Conservation (phyloP, 305 asterid genomes). For the Ruellia speciosa region DNA sequence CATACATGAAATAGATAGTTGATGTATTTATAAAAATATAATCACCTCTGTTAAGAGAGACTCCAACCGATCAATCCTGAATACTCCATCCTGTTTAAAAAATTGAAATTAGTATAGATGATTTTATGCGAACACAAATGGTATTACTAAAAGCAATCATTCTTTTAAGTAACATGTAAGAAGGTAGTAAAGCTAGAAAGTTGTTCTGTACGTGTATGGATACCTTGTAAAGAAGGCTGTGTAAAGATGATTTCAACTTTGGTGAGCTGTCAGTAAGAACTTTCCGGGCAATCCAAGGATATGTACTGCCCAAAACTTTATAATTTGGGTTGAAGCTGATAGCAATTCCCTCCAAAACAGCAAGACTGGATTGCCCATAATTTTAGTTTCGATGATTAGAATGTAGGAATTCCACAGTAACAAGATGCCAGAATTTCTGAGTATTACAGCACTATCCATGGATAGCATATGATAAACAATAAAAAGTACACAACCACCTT, state of each 20-base stretch:
- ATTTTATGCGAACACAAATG: constrained; percentile 19
- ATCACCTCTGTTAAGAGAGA: constrained; percentile 85
- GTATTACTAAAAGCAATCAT: constrained; percentile 13
- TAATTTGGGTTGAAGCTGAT: constrained; percentile 62
- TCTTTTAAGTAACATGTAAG: background rate
- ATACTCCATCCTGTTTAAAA: constrained; percentile 63
- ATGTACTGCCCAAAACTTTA: constrained; percentile 97
- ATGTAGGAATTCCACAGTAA: constrained; percentile 6
- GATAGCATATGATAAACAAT: constrained; percentile 8
- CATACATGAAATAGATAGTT: constrained; percentile 21
- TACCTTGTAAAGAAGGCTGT: constrained; percentile 81
- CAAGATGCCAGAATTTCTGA: constrained; percentile 10
- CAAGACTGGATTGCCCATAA: constrained; percentile 57
- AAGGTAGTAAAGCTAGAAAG: background rate
- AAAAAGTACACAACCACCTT: constrained; percentile 38
- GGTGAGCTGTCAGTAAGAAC: constrained; percentile 87
- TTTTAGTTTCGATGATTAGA: constrained; percentile 10
- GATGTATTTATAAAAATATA: constrained; percentile 5
- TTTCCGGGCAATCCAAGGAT: constrained; percentile 96
- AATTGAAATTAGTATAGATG: constrained; percentile 29
- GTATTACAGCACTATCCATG: constrained; percentile 8
- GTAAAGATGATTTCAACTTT: constrained; percentile 67
- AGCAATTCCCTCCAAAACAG: constrained; percentile 95
- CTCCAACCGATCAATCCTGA: constrained; percentile 94
- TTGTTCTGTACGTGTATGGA: constrained; percentile 10